These are phyloP conservation scores for Chrysopogon serrulatus DNA, from an alignment of 176 grass and related monocot species.

Conservation along the genomic window DNA sequence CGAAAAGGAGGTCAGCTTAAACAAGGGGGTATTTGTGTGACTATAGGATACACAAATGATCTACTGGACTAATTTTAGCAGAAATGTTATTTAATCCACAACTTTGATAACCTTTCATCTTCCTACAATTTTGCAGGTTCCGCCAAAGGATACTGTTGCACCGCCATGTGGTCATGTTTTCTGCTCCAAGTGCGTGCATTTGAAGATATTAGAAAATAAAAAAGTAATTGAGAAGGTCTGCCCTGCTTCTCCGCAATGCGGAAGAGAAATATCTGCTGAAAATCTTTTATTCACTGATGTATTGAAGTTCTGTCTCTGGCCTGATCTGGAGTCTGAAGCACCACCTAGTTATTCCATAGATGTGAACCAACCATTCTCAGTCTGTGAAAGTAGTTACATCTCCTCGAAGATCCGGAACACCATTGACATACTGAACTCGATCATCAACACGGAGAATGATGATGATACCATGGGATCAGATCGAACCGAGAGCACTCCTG, in stretches of 20 bases:
- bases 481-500: constrained; percentile 23
- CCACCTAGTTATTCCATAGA: constrained; percentile 6
- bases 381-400: constrained; percentile 61
- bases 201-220: neutral
- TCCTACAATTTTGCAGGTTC: constrained; percentile 39
- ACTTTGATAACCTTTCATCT: neutral
- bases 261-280: constrained; percentile 35
- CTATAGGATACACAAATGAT: neutral
- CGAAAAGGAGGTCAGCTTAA: neutral
- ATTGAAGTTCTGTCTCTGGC: constrained; percentile 45
- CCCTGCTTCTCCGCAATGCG: constrained; percentile 37
- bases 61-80: neutral
- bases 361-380: constrained; percentile 15
- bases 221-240: constrained; percentile 35
- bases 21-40: neutral
- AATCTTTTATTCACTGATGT: constrained; percentile 56
- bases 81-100: neutral
- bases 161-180: constrained; percentile 81
- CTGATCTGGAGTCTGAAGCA: constrained; percentile 38
- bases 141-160: constrained; percentile 63
- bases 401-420: constrained; percentile 70
- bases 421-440: constrained; percentile 46
- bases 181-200: constrained; percentile 65
- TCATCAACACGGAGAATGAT: constrained; percentile 2
- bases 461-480: constrained; percentile 8